phyloP scores from a whole-genome alignment of 192 early-diverging fungal genomes.

The Podila clonocystis region DNA sequence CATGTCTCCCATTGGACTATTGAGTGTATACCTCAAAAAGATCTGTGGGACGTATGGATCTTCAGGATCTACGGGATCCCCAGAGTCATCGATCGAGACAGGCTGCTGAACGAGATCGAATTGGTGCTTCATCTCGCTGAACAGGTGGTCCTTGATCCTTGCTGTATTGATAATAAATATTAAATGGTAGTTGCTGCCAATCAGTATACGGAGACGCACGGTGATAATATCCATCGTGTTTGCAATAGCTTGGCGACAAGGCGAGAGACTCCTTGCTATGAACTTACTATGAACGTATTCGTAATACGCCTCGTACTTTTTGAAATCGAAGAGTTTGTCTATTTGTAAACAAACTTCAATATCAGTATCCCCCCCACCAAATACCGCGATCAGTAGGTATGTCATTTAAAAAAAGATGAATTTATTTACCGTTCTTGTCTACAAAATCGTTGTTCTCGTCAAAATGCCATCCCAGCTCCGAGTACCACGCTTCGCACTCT shows the following conservation, averaged over 20 bases:
- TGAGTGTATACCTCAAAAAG: constrained; percentile 10
- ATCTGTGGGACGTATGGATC: constrained; percentile 9
- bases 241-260: no score
- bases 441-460: constrained; percentile 36
- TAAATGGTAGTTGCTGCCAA: not conserved
- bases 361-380: not conserved
- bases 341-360: no score
- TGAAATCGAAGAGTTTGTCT: constrained; percentile 35
- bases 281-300: constrained; percentile 38
- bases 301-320: constrained; percentile 18
- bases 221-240: no score
- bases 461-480: constrained; percentile 33
- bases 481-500: constrained; percentile 13
- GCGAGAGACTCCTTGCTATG: no score
- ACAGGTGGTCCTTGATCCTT: constrained; percentile 10
- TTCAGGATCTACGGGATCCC: not conserved
- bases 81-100: not conserved
- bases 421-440: constrained; percentile 29
- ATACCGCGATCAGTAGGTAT: not conserved
- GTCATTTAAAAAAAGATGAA: not conserved
- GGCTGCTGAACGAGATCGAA: not conserved
- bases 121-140: not conserved
- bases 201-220: not conserved
- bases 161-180: not conserved
- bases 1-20: no score